Conservation (phyloP, 305 asterid species). For the Rubia occidens region DNA sequence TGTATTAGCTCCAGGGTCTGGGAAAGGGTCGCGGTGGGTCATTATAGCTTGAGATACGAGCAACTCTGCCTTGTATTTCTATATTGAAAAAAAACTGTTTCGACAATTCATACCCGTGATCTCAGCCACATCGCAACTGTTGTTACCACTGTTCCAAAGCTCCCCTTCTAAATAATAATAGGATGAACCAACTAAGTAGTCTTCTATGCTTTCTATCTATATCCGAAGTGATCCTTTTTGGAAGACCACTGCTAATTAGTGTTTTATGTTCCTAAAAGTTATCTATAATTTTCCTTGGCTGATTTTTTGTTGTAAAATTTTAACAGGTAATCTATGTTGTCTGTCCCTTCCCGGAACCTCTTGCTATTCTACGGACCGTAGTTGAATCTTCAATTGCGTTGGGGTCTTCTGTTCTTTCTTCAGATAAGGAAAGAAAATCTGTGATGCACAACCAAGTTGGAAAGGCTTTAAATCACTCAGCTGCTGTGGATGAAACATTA, state of each 20-base stretch:
- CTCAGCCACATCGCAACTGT: background rate
- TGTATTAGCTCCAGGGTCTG: background rate
- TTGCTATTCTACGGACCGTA: conserved; percentile 86
- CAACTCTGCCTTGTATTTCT: background rate
- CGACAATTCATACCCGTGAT: background rate
- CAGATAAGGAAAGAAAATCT: conserved; percentile 88
- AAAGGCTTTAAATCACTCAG: conserved; percentile 84
- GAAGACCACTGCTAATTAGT: background rate
- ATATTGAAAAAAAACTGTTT: background rate
- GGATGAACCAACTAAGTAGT: background rate
- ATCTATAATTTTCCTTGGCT: background rate
- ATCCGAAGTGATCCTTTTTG: background rate
- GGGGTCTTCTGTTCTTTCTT: conserved; percentile 78
- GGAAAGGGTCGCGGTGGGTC: background rate
- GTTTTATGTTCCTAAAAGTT: background rate
- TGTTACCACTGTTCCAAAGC: background rate
- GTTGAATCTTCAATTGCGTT: conserved; percentile 84
- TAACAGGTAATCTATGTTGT: conserved; percentile 89
- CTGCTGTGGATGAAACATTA: conserved; percentile 81
- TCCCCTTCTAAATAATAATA: background rate
- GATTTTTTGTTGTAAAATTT: conserved; percentile 12
- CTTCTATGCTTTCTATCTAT: background rate
- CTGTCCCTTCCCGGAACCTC: conserved; percentile 99
- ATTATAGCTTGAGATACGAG: background rate
- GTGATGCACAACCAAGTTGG: conserved; percentile 91